phyloP scores from a whole-genome alignment of 176 grass and related monocot species.

The Oryza brachyantha region DNA sequence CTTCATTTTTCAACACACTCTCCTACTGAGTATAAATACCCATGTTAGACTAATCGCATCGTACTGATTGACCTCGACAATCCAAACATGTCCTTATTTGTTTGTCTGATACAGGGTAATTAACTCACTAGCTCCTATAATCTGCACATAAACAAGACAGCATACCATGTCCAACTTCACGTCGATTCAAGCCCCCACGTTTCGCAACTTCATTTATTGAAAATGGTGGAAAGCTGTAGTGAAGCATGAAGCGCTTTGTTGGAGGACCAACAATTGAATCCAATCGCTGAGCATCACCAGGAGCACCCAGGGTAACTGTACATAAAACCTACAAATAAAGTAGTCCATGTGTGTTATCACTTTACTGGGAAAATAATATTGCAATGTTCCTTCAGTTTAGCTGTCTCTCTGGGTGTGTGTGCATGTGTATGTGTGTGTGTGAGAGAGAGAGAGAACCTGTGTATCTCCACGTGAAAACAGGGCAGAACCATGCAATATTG shows the following conservation, averaged over 20 bases:
- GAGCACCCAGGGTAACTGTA: conserved; percentile 93
- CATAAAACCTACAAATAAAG: conserved; percentile 73
- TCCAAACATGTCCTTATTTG: not conserved
- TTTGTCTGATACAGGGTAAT: not conserved
- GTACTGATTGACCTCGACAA: not conserved
- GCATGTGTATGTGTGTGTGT: not conserved
- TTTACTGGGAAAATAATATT: not conserved
- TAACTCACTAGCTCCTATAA: conserved; percentile 15
- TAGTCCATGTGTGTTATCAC: not conserved
- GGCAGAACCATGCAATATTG: conserved; percentile 81
- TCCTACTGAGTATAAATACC: not conserved
- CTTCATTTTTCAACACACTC: too few relatives aligned
- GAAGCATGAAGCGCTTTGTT: conserved; percentile 98
- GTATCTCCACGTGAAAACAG: conserved; percentile 92
- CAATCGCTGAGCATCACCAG: conserved; percentile 87
- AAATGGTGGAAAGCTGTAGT: conserved; percentile 96
- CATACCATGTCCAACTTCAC: conserved; percentile 98
- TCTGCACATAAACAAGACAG: conserved; percentile 9
- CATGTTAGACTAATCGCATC: not conserved
- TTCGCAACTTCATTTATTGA: conserved; percentile 96
- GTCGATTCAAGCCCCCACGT: conserved; percentile 80
- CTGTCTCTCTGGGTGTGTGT: not conserved
- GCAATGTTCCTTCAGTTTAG: not conserved
- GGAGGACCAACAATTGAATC: conserved; percentile 97
- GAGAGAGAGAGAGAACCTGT: conserved; percentile 44